Conservation (phyloP, 2,329 filamentous ascomycete species). For the Penicillium vulpinum region DNA sequence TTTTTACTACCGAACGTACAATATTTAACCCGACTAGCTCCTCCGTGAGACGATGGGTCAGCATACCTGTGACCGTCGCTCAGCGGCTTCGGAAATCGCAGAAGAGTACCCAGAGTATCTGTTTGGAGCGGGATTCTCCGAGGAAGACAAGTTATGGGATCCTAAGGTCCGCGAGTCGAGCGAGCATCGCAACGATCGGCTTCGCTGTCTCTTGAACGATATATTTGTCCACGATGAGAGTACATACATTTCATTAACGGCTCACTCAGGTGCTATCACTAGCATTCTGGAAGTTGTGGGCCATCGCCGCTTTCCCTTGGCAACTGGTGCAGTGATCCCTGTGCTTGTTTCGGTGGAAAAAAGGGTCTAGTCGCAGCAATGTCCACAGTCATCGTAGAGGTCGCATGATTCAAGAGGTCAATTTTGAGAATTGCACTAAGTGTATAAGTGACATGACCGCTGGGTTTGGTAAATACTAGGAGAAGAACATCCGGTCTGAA, state of each 20-base stretch:
- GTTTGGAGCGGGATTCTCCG: slow-evolving; percentile 56
- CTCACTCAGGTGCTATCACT: slow-evolving; percentile 60
- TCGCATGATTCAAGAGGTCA: neutral
- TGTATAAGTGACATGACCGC: slow-evolving; percentile 17
- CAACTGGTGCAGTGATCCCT: slow-evolving; percentile 54
- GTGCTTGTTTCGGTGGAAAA: slow-evolving; percentile 50
- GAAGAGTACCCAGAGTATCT: slow-evolving; percentile 51
- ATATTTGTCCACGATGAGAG: slow-evolving; percentile 52
- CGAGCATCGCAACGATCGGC: slow-evolving; percentile 49
- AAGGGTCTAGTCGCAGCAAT: neutral
- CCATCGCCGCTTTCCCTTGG: slow-evolving; percentile 50
- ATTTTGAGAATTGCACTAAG: neutral
- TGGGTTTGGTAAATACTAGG: slow-evolving; percentile 23
- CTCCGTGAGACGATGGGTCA: slow-evolving; percentile 61
- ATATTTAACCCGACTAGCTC: slow-evolving; percentile 31
- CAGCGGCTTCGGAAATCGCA: slow-evolving; percentile 50
- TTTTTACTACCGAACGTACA: neutral
- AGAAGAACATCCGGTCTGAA: neutral
- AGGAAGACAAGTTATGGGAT: slow-evolving; percentile 57
- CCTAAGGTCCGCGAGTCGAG: slow-evolving; percentile 51
- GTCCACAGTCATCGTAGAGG: neutral
- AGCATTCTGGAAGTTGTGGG: slow-evolving; percentile 51
- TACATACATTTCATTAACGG: slow-evolving; percentile 56
- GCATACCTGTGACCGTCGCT: slow-evolving; percentile 63
- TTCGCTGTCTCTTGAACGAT: slow-evolving; percentile 52